Percentiles rank a stretch among this genome's conserved stretches.
phyloP scores from a whole-genome alignment of 73 alveolate genomes.

The Stentor roeselii region DNA sequence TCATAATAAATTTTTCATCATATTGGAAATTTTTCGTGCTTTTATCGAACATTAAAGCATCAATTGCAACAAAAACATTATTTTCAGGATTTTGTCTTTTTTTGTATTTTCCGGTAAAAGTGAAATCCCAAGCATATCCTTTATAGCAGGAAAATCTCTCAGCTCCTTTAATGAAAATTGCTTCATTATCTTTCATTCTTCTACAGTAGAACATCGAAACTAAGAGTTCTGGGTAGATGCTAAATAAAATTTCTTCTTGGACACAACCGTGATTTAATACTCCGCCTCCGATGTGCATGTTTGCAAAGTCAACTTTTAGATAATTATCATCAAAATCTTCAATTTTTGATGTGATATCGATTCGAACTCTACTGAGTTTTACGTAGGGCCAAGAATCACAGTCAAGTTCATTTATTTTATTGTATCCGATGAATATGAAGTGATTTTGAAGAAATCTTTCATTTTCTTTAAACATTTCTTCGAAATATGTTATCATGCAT shows the following conservation, averaged over 20 bases:
- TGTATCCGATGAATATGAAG: not conserved
- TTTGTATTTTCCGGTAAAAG: not conserved
- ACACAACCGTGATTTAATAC: conserved; percentile 77
- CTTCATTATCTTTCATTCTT: conserved; percentile 74
- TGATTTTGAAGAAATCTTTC: not conserved
- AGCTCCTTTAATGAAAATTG: conserved; percentile 70
- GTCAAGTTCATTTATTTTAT: no score
- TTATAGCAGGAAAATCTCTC: conserved; percentile 58
- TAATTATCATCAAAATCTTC: not conserved
- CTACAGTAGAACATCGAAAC: conserved; percentile 66
- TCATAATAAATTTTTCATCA: conserved; percentile 12
- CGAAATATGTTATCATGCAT: not conserved
- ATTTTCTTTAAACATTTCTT: not conserved
- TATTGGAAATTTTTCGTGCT: conserved; percentile 33
- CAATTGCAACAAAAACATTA: conserved; percentile 56
- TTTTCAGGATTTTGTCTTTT: conserved; percentile 10
- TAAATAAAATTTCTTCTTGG: conserved; percentile 88
- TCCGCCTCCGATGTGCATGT: conserved; percentile 94
- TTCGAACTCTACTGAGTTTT: not conserved
- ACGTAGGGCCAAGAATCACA: not conserved
- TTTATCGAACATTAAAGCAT: conserved; percentile 47
- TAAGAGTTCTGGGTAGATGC: conserved; percentile 75
- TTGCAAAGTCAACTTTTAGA: conserved; percentile 76
- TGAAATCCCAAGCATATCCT: conserved; percentile 64
- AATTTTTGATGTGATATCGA: not conserved